phyloP scores from a whole-genome alignment of 2,329 filamentous ascomycete genomes.

The Ophiosphaerella herpotricha region DNA sequence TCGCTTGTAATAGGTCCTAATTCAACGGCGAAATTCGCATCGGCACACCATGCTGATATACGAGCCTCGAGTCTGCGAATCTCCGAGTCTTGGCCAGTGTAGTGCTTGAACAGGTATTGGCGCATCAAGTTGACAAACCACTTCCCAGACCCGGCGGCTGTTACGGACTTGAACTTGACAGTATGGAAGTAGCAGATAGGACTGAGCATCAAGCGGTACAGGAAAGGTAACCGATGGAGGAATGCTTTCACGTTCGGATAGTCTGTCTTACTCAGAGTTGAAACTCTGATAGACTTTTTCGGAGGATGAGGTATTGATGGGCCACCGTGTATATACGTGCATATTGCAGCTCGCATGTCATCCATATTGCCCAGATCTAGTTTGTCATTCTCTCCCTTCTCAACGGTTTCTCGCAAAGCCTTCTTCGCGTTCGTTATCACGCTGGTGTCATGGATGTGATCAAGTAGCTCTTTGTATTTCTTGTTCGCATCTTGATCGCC shows the following conservation, averaged over 20 bases:
- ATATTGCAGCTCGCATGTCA: slow-evolving; percentile 56
- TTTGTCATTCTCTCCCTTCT: slow-evolving; percentile 32
- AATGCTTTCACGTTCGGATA: slow-evolving; percentile 50
- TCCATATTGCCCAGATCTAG: slow-evolving; percentile 46
- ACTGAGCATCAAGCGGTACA: slow-evolving; percentile 54
- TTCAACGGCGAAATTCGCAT: slow-evolving; percentile 59
- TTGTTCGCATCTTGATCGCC: slow-evolving; percentile 51
- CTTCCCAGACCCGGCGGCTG: slow-evolving; percentile 55
- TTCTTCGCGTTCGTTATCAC: slow-evolving; percentile 34
- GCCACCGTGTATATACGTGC: slow-evolving; percentile 53
- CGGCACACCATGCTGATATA: slow-evolving; percentile 56
- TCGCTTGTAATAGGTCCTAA: slow-evolving; percentile 52
- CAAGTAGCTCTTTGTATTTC: slow-evolving; percentile 50
- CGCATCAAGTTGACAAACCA: slow-evolving; percentile 56
- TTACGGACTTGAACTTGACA: slow-evolving; percentile 56
- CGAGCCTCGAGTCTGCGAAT: slow-evolving; percentile 53
- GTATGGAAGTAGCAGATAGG: slow-evolving; percentile 60
- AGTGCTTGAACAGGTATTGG: slow-evolving; percentile 56
- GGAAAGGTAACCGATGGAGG: slow-evolving; percentile 56
- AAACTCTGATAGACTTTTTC: slow-evolving; percentile 53
- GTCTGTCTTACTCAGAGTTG: slow-evolving; percentile 52
- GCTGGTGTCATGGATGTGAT: slow-evolving; percentile 37
- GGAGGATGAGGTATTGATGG: slow-evolving; percentile 59
- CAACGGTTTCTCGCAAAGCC: slow-evolving; percentile 26
- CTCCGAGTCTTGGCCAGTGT: slow-evolving; percentile 50